These are phyloP conservation scores for Trichothecium sympodiale DNA, from an alignment of 2,329 filamentous ascomycete genomes.

Conservation along the genomic window DNA sequence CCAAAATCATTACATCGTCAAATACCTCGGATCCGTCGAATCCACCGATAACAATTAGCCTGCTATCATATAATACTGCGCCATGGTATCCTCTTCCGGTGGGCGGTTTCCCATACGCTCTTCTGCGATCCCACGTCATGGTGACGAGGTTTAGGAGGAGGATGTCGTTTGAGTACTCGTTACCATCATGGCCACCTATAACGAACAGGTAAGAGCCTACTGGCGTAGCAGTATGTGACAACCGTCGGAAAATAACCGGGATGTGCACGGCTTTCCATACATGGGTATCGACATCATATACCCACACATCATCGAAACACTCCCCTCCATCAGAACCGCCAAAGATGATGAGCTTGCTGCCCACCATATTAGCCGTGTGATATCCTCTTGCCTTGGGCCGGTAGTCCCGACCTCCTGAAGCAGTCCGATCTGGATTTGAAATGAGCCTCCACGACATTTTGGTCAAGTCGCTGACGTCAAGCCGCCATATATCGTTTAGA, in stretches of 20 bases:
- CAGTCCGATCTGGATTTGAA: conserved; percentile 30
- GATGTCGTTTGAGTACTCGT: conserved; percentile 59
- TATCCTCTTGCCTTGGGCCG: conserved; percentile 56
- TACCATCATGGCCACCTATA: conserved; percentile 58
- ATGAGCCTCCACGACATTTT: conserved; percentile 62
- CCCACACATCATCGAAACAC: conserved; percentile 64
- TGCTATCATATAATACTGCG: conserved; percentile 53
- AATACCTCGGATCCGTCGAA: conserved; percentile 60
- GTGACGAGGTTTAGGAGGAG: conserved; percentile 59
- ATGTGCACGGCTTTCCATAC: conserved; percentile 50
- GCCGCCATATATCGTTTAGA: conserved; percentile 61
- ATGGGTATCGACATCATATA: conserved; percentile 55
- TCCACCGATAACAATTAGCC: conserved; percentile 53
- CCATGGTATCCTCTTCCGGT: conserved; percentile 57
- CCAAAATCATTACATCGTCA: conserved; percentile 55
- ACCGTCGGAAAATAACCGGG: conserved; percentile 48
- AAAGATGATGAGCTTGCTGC: conserved; percentile 60
- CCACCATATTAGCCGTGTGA: conserved; percentile 64
- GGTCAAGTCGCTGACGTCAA: conserved; percentile 53
- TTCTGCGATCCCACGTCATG: conserved; percentile 62
- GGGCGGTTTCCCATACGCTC: conserved; percentile 52
- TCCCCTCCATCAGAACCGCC: conserved; percentile 60
- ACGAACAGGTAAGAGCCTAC: conserved; percentile 62
- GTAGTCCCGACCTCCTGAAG: conserved; percentile 20
- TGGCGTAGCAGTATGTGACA: conserved; percentile 59